Evolutionary conservation across 306 rosid species (phyloP).

Genomic region (Comarum palustre): DNA sequence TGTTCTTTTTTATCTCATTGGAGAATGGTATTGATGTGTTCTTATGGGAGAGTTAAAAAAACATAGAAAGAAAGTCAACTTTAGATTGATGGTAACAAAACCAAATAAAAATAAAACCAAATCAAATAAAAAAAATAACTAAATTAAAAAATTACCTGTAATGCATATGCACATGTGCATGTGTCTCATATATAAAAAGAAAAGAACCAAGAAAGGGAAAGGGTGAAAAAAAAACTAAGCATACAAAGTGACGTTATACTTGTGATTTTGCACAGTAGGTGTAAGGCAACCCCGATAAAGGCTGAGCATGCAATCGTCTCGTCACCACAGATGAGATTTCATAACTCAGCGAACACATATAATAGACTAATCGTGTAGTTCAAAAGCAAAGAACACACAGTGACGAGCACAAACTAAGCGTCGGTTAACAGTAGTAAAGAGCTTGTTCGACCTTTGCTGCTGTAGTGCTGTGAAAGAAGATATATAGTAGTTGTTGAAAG

Average conservation of each 20-base stretch:
- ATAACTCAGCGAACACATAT: background rate
- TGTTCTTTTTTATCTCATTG: too few relatives aligned
- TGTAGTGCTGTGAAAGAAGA: too few relatives aligned
- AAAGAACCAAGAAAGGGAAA: background rate
- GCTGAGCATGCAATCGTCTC: background rate
- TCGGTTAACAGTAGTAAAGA: background rate
- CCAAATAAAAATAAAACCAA: too few relatives aligned
- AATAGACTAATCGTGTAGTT: background rate
- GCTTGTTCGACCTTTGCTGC: background rate
- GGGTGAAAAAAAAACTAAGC: background rate
- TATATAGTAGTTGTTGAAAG: too few relatives aligned
- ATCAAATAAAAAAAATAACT: too few relatives aligned
- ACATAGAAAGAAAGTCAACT: too few relatives aligned
- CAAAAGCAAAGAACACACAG: background rate
- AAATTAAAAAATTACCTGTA: too few relatives aligned
- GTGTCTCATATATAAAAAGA: background rate
- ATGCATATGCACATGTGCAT: too few relatives aligned
- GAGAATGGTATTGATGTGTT: too few relatives aligned
- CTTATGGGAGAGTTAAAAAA: too few relatives aligned
- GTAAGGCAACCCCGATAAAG: background rate
- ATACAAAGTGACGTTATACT: conserved; percentile 16
- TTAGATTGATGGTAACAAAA: too few relatives aligned
- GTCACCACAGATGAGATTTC: background rate
- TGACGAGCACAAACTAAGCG: background rate
- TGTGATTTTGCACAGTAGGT: conserved; percentile 16